Base-by-base conservation (phyloP, 2,329 filamentous ascomycete species). In the Curvularia eragrostidis region DNA sequence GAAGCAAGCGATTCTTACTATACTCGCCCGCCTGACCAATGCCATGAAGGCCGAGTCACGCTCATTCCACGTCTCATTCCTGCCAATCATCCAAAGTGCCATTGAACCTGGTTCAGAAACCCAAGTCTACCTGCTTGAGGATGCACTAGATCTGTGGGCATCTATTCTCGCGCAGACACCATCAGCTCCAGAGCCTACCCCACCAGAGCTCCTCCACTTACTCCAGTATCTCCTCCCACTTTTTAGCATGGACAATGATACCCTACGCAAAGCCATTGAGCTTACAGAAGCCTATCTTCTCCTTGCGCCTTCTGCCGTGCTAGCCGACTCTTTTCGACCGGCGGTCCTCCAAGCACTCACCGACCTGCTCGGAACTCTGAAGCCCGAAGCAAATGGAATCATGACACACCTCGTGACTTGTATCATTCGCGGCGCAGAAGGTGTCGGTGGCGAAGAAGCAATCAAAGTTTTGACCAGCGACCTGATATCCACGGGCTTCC, bases 1-100 rank as follows among this genome's bases (percentile, higher is more conserved):
- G 82, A 98, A 98, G 77, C 93, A 97, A 77, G 88, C 92, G 1
- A 93, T 98, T 51, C 84, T 98, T 56, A 91, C 90, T 2, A 89
- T 98, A 38, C 87, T 98, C 50, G 84, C 91, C 1, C 89, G 92
- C 2, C 82, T 99, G 13, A 91, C 96, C n/a, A 88, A 88, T 72
- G 90, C 93, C 1, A 91, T 98, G 86, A 91, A 90, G 58, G 83
- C 85, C 12, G 85, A 89, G 9, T 95, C 92, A 4, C 84, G 89
- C 60, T 84, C 88, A 18, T 97, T 96, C 67, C 92, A 97, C 63
- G 77, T 83, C 15, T 82, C 93, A 51, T 90, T 97, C 66, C 79
- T 97, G 18, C 93, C 94, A 0, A 84, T 98, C 49, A 89, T 99
- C 41, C 83, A 87, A 44, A 89, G 90, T 68, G 92, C 93, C 1